Evolutionary conservation across 2,329 filamentous ascomycete species (phyloP).

Genomic region (Talaromyces sp.): DNA sequence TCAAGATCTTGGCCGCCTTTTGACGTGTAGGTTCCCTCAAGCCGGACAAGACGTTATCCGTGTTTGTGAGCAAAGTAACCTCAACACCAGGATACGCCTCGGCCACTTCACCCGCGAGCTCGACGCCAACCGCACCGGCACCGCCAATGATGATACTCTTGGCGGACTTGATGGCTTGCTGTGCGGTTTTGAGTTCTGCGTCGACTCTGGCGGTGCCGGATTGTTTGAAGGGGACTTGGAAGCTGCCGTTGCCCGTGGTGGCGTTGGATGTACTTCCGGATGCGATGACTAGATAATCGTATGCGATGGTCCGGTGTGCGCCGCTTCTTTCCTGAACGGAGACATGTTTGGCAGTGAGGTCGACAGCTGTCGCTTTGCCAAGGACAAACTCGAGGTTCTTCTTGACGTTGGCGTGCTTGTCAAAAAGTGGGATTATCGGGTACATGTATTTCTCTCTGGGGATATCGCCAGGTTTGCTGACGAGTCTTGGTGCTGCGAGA

Average conservation of each 20-base stretch:
- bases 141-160: slow-evolving; percentile 46
- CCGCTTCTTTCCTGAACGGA: slow-evolving; percentile 19
- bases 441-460: slow-evolving; percentile 23
- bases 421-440: slow-evolving; percentile 43
- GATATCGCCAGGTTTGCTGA: slow-evolving; percentile 38
- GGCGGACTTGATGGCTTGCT: slow-evolving; percentile 33
- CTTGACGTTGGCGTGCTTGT: slow-evolving; percentile 37
- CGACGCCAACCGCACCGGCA: slow-evolving; percentile 47
- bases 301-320: slow-evolving; percentile 20
- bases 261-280: slow-evolving; percentile 43
- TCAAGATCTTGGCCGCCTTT: slow-evolving; percentile 12
- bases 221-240: slow-evolving; percentile 10
- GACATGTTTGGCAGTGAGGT: slow-evolving; percentile 39
- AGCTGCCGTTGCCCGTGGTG: neutral
- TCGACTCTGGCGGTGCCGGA: neutral
- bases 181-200: slow-evolving; percentile 20
- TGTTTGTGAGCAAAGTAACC: slow-evolving; percentile 28
- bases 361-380: slow-evolving; percentile 29
- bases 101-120: slow-evolving; percentile 47
- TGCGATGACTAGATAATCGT: slow-evolving; percentile 49
- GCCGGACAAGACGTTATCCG: slow-evolving; percentile 11
- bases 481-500: slow-evolving; percentile 45
- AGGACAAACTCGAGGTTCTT: slow-evolving; percentile 40
- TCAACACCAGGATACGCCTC: slow-evolving; percentile 30
- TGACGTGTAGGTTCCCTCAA: neutral